Conservation (phyloP, 768 basidiomycete genomes). For the Psilocybe sp. region DNA sequence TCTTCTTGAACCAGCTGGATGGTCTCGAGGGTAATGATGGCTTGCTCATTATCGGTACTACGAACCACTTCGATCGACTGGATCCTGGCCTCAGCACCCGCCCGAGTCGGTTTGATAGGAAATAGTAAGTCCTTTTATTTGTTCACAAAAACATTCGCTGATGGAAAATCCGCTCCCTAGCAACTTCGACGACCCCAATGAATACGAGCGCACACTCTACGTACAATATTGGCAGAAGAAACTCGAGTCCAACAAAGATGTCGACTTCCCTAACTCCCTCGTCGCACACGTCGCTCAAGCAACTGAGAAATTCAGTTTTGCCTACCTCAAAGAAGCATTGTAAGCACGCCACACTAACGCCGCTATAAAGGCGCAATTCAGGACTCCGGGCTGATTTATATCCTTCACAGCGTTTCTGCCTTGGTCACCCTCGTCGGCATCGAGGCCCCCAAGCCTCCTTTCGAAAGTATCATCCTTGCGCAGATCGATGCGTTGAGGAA, state of each 20-base stretch:
- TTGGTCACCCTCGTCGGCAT: conserved; percentile 63
- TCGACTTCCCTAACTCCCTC: conserved; percentile 67
- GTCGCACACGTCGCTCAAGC: conserved; percentile 53
- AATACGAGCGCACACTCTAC: conserved; percentile 64
- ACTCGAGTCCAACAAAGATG: conserved; percentile 54
- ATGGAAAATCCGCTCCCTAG: conserved; percentile 28
- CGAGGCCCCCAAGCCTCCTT: conserved; percentile 48
- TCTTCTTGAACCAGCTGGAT: conserved; percentile 87
- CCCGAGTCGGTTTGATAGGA: conserved; percentile 84
- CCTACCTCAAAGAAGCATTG: conserved; percentile 90
- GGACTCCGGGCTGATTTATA: background rate
- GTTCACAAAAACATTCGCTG: background rate
- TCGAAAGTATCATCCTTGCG: conserved; percentile 46
- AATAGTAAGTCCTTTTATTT: conserved; percentile 55
- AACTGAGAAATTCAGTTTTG: conserved; percentile 77
- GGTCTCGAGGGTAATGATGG: conserved; percentile 81
- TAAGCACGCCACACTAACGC: conserved; percentile 44
- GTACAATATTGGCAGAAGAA: conserved; percentile 81
- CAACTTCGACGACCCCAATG: conserved; percentile 68
- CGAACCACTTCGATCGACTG: conserved; percentile 80
- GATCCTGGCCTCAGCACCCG: conserved; percentile 75
- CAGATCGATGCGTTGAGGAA: conserved; percentile 64
- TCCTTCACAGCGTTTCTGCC: conserved; percentile 56
- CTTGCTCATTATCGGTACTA: conserved; percentile 72
- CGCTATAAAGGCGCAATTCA: background rate